These are phyloP conservation scores for Fennellomyces sp. DNA, from an alignment of 371 early-diverging fungal species.

Conservation along the genomic window DNA sequence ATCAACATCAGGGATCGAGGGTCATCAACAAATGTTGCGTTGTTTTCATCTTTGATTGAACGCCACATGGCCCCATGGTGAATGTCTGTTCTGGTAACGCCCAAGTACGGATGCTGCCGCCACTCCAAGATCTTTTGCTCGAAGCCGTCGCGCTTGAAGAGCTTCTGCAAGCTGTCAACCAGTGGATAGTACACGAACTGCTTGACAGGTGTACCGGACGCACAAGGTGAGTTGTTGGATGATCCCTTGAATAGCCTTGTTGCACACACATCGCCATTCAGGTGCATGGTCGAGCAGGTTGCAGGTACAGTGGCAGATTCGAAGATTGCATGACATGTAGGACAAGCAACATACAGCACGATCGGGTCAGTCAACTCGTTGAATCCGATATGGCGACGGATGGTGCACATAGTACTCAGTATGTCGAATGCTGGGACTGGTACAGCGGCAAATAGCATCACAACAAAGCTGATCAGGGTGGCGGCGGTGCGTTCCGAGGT, in stretches of 20 bases:
- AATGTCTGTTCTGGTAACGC: neutral
- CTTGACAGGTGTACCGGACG: neutral
- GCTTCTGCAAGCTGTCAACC: neutral
- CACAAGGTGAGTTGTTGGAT: neutral
- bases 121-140: constrained; percentile 7
- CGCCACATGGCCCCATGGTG: constrained; percentile 5
- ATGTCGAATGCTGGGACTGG: too few relatives aligned
- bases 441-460: too few relatives aligned
- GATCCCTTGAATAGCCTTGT: neutral
- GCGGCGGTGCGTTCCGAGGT: too few relatives aligned
- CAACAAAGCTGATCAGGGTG: too few relatives aligned
- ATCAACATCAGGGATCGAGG: constrained; percentile 5
- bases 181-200: neutral
- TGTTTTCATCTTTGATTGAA: neutral
- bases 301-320: neutral
- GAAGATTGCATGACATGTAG: neutral
- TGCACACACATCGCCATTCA: neutral
- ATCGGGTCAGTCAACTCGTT: too few relatives aligned
- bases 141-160: neutral
- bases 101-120: neutral
- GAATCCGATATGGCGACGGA: too few relatives aligned
- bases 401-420: too few relatives aligned
- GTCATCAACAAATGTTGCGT: neutral
- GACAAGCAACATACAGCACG: neutral
- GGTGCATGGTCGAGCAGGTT: neutral